Base-by-base conservation (phyloP, 2,329 filamentous ascomycete species). In the Claviceps pusilla region DNA sequence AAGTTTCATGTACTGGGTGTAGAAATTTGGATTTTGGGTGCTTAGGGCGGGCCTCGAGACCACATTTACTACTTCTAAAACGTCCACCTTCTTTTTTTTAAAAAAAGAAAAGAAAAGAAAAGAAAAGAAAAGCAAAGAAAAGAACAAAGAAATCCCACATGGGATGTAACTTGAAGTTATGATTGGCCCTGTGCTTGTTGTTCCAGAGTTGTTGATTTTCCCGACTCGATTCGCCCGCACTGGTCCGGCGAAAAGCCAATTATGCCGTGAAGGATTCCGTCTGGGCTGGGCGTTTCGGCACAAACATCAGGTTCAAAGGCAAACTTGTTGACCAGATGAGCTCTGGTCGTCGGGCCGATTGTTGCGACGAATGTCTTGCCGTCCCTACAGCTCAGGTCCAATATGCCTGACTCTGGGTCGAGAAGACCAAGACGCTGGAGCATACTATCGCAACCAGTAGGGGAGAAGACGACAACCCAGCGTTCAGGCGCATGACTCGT, bases 1-100 rank as follows among this genome's bases (percentile, higher is more conserved):
- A 95, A 95, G 67, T 98, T 97, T 65, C 87, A 89, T 57, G 80
- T 98, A 12, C 66, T 96, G 37, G 91, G 89, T 1, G 87, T 96
- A 1, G 93, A 98, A 71, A 70, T 97, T 11, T 98, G 93, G 93
- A 89, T 87, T 65, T 78, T 97, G 61, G 91, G 93, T 6, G 70
- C 68, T 31, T 71, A 58, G 62, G 31, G 19, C 24, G 51, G 43
- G 29, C 42, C 29, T 16, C 51, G 35, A 52, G 29, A 37, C 43
- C 51, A 37, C 46, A 14, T 46, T 52, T 47, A 37, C 43, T 52
- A 45, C 42, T 39, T 52, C 43, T 29, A 28, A 46, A 52, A 31
- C 31, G 28, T 19, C 12, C 19, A 41, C 19, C 31, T 52, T 35
- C 11, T 29, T 24, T 24, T 24, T 24, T 24, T 24, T 24, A n/a